Evolutionary conservation across 306 rosid species (phyloP).

Genomic region (Astragalus membranaceus): DNA sequence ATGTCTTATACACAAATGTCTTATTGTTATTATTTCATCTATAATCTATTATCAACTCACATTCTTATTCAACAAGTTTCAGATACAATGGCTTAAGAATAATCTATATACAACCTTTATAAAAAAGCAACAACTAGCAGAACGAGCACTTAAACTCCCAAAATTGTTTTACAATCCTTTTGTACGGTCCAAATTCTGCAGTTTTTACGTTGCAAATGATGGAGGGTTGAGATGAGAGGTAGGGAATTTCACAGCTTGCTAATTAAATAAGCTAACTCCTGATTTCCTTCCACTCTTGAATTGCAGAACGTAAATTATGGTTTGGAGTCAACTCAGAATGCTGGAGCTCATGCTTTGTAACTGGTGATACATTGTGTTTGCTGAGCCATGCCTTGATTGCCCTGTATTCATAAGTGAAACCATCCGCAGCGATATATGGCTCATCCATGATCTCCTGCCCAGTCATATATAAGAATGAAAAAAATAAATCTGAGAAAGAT

Average conservation of each 20-base stretch:
- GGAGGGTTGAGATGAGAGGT: neutral
- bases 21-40: neutral
- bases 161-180: slow-evolving; percentile 8
- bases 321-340: slow-evolving; percentile 60
- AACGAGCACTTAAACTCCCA: neutral
- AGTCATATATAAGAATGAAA: slow-evolving; percentile 6
- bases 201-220: neutral
- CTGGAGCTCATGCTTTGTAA: slow-evolving; percentile 55
- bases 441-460: slow-evolving; percentile 83
- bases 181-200: slow-evolving; percentile 8
- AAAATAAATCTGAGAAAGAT: neutral
- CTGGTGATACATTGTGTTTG: slow-evolving; percentile 66
- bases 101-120: neutral
- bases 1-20: neutral
- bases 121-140: neutral
- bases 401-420: slow-evolving; percentile 71
- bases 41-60: neutral
- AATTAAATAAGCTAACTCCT: slow-evolving; percentile 13
- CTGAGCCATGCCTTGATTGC: slow-evolving; percentile 94
- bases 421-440: slow-evolving; percentile 85
- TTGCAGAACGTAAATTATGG: slow-evolving; percentile 75
- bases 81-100: neutral
- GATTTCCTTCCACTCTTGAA: slow-evolving; percentile 91
- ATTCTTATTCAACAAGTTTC: neutral
- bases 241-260: slow-evolving; percentile 1